Evolutionary conservation across 352 stramenopile species (phyloP), one percentile per base, ranked within the genome.

Genomic region (Globisporangium cederbergense): DNA sequence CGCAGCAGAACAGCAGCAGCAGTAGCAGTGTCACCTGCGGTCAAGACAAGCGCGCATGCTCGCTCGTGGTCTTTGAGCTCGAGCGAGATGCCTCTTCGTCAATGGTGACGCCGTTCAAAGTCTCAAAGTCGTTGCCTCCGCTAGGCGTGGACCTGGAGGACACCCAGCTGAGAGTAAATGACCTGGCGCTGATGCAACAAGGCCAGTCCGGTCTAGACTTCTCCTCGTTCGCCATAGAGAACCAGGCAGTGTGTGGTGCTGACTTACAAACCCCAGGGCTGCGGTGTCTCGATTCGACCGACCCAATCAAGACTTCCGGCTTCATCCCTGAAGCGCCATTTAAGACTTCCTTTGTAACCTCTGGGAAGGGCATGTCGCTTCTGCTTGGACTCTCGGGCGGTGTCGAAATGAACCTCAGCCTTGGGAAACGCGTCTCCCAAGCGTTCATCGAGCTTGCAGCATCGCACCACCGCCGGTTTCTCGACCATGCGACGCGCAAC

Each of bases 141-240:
- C 51, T 40, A 30, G 51, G 51, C 8, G 34, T 57, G 14, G 51
- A 57, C 28, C 32, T 57, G 28, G 36, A 9, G 4, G 28, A 40
- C 8, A 57, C 20, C 3, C 25, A 57, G 25, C 30, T 57, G 51
- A 40, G 14, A 16, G 16, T 42, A 16, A 40, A 28, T 16, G 28
- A 28, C 28, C 28, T 34, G 34, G 51, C 30, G 51, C 51, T 42
- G 6, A 30, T 57, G 51, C n/a, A 8, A 4, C 36, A 11, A 42
- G 13, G 51, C 28, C 14, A 10, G 18, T 3, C 13, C 4, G 20
- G 8, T 18, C 20, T 28, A 14, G 30, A 4, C 25, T 57, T 57
- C 18, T 13, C 9, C 28, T 57, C 51, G 51, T 57, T 57, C 51
- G 51, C 51, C 51, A 42, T 9, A 8, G 51, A 57, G 16, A 57